Conservation (phyloP, 768 basidiomycete genomes). For the Mycena floridula region DNA sequence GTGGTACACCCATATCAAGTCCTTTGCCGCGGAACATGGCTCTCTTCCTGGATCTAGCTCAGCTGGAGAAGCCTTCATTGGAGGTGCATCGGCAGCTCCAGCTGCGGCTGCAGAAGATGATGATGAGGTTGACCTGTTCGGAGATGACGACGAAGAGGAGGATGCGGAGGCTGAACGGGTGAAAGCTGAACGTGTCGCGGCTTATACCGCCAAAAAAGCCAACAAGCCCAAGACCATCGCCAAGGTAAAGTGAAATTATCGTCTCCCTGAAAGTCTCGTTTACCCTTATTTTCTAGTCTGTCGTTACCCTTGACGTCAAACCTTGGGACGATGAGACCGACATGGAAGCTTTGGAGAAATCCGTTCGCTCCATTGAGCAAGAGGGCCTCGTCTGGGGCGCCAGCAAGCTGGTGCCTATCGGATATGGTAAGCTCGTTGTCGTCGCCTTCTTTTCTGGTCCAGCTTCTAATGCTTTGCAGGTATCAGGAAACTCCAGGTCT, state of each 20-base stretch:
- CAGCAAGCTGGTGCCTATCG: constrained; percentile 88
- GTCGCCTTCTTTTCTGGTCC: background rate
- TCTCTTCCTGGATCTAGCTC: constrained; percentile 82
- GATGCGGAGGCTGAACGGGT: constrained; percentile 81
- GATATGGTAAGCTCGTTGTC: constrained; percentile 43
- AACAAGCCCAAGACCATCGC: constrained; percentile 81
- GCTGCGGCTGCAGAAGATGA: constrained; percentile 56
- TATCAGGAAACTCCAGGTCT: constrained; percentile 79
- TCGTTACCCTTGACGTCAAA: constrained; percentile 97
- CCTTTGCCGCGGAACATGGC: constrained; percentile 72
- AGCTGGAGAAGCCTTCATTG: constrained; percentile 70
- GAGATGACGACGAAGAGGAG: constrained; percentile 74
- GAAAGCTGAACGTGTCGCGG: constrained; percentile 90
- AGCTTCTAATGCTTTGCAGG: constrained; percentile 30
- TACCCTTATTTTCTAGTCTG: constrained; percentile 73
- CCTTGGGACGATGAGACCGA: constrained; percentile 99
- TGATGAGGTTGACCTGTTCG: constrained; percentile 82
- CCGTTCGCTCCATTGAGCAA: constrained; percentile 81
- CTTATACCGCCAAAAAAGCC: constrained; percentile 92
- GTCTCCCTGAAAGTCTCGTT: constrained; percentile 2
- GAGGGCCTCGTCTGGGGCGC: constrained; percentile 96
- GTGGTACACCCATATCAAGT: constrained; percentile 95
- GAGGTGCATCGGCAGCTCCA: constrained; percentile 39
- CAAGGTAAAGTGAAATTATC: constrained; percentile 49
- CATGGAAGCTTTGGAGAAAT: constrained; percentile 78